Conservation (phyloP, 768 basidiomycete species). For the Phanerodontia chrysosporium region DNA sequence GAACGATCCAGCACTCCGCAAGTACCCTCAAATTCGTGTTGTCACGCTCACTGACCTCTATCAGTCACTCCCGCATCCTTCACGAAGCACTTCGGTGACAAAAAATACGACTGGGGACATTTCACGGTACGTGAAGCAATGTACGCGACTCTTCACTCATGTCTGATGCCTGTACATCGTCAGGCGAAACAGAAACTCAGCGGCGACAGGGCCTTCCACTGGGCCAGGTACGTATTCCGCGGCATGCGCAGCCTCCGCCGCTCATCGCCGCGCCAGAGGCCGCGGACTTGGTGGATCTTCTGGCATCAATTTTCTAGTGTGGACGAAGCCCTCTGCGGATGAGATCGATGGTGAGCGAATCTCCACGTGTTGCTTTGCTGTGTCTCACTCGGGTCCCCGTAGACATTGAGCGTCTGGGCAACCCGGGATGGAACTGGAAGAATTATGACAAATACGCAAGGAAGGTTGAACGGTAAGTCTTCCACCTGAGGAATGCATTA, state of each 20-base stretch:
- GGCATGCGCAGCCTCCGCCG: not conserved
- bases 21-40: not conserved
- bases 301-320: not conserved
- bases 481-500: not conserved
- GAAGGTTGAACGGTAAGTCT: conserved; percentile 17
- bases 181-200: not conserved
- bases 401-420: conserved; percentile 17
- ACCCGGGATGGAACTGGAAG: conserved; percentile 25
- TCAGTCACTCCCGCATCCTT: conserved; percentile 17
- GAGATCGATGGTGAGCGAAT: conserved; percentile 15
- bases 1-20: not conserved
- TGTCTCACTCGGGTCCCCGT: too few relatives aligned
- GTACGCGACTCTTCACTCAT: not conserved
- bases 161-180: not conserved
- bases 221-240: not conserved
- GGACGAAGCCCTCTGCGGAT: not conserved
- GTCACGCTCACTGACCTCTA: not conserved
- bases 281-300: conserved; percentile 22
- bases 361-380: not conserved
- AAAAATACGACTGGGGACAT: conserved; percentile 16
- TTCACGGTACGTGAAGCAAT: conserved; percentile 12
- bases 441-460: conserved; percentile 17
- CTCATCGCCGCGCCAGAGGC: conserved; percentile 7
- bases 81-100: conserved; percentile 17
- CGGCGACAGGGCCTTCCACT: not conserved